These are phyloP conservation scores for Arthrobotrys megalospora DNA, from an alignment of 2,329 filamentous ascomycete genomes.

Conservation along the genomic window DNA sequence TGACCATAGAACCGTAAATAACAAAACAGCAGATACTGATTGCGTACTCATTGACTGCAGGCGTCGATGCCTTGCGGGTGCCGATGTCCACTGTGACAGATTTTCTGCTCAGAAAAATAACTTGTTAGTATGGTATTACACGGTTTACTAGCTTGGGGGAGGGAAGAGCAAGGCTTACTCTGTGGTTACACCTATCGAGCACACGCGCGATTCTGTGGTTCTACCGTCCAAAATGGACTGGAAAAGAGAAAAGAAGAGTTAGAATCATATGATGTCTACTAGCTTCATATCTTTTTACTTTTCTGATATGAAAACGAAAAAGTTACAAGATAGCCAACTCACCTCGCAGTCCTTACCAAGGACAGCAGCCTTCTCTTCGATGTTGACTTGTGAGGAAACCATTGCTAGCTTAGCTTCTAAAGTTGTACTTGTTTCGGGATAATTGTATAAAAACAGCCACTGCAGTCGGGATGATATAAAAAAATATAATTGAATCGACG, in stretches of 20 bases:
- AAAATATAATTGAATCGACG: not conserved
- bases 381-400: conserved; percentile 36
- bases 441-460: conserved; percentile 17
- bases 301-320: not conserved
- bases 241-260: not conserved
- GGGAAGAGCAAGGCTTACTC: conserved; percentile 32
- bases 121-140: conserved; percentile 9
- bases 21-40: conserved; percentile 1
- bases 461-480: not conserved
- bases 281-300: conserved; percentile 4
- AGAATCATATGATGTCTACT: conserved; percentile 9
- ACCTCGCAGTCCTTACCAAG: conserved; percentile 59
- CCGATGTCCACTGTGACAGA: conserved; percentile 57
- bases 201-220: conserved; percentile 58
- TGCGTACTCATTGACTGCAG: conserved; percentile 54
- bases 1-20: not conserved
- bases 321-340: conserved; percentile 15
- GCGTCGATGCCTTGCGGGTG: conserved; percentile 39
- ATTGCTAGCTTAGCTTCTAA: conserved; percentile 35
- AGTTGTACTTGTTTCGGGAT: not conserved
- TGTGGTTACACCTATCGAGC: conserved; percentile 60
- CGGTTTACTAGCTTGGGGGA: not conserved
- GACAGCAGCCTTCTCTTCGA: conserved; percentile 57
- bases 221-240: conserved; percentile 57
- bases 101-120: conserved; percentile 38